Conservation (phyloP, 352 stramenopile genomes). For the Globisporangium mamillatum region DNA sequence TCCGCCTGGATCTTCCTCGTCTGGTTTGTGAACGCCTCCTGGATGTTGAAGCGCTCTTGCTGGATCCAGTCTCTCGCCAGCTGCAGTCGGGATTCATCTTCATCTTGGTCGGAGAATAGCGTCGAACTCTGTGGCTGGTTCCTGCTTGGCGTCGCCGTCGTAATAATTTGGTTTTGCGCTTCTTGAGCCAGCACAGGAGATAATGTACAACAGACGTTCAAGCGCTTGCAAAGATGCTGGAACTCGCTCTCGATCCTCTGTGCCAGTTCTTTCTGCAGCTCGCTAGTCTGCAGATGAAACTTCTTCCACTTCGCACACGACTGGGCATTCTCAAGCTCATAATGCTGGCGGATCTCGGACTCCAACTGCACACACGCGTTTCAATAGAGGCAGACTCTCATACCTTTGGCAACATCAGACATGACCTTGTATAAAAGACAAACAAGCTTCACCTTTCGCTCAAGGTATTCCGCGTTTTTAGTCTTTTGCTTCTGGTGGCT, state of each 20-base stretch:
- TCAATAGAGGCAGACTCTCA: background rate
- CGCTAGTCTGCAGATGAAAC: slow-evolving; percentile 32
- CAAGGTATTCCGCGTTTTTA: slow-evolving; percentile 47
- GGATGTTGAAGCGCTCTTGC: slow-evolving; percentile 68
- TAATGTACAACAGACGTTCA: background rate
- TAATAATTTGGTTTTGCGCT: background rate
- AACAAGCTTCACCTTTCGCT: slow-evolving; percentile 35
- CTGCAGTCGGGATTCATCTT: slow-evolving; percentile 23
- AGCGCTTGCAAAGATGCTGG: slow-evolving; percentile 22
- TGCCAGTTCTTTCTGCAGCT: slow-evolving; percentile 22
- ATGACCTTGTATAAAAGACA: background rate
- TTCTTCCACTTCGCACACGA: slow-evolving; percentile 51
- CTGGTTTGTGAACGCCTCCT: slow-evolving; percentile 67
- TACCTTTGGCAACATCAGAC: background rate
- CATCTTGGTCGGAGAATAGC: background rate
- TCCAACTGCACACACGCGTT: slow-evolving; percentile 32
- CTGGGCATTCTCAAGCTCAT: slow-evolving; percentile 47
- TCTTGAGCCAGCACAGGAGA: background rate
- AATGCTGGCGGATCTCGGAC: slow-evolving; percentile 56
- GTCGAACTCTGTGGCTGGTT: background rate
- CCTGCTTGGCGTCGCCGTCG: background rate
- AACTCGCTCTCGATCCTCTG: slow-evolving; percentile 33
- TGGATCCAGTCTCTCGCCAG: slow-evolving; percentile 47
- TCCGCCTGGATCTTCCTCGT: slow-evolving; percentile 51
- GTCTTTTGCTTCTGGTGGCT: slow-evolving; percentile 29